A percentile compares a stretch with the other conserved stretches of the same genome.
Conservation (phyloP, 2,329 filamentous ascomycete genomes). For the Fusarium stilboides region DNA sequence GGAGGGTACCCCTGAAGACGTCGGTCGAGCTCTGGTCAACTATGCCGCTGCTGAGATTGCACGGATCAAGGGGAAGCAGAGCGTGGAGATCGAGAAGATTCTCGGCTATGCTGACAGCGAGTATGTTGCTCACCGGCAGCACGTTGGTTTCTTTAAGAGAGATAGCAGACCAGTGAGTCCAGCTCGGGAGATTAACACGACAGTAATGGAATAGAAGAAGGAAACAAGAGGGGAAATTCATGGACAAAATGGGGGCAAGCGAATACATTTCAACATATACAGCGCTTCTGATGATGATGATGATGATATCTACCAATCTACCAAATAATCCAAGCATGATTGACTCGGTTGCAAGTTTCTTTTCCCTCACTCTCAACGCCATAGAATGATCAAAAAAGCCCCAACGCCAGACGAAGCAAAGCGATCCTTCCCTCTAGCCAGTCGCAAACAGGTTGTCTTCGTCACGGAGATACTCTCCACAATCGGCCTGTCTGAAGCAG, state of each 20-base stretch:
- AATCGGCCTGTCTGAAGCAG: conserved; percentile 92
- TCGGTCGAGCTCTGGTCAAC: conserved; percentile 92
- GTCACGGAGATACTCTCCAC: conserved; percentile 94
- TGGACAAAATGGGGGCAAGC: conserved; percentile 36
- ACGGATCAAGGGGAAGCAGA: conserved; percentile 87
- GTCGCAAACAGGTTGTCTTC: conserved; percentile 76
- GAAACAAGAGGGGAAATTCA: conserved; percentile 5
- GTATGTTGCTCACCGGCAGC: conserved; percentile 91
- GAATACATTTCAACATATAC: conserved; percentile 44
- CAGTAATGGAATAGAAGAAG: conserved; percentile 40
- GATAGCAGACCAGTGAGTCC: conserved; percentile 70
- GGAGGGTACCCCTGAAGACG: conserved; percentile 74
- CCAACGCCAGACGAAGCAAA: conserved; percentile 47
- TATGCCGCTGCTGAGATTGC: conserved; percentile 89
- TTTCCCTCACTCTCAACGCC: conserved; percentile 44
- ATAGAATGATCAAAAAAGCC: conserved; percentile 43
- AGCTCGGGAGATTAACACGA: conserved; percentile 48
- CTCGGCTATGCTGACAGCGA: conserved; percentile 95
- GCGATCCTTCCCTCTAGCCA: conserved; percentile 53
- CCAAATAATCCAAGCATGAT: conserved; percentile 44
- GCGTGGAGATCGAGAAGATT: conserved; percentile 82
- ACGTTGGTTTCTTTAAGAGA: conserved; percentile 80
- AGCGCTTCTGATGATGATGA: conserved; percentile 41
- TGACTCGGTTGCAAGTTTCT: conserved; percentile 32
- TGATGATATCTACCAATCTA: conserved; percentile 43